A percentile compares a stretch with the other conserved stretches of the same genome.
These are phyloP conservation scores for Aphanocladium album DNA, from an alignment of 2,329 filamentous ascomycete genomes.

Conservation along the genomic window DNA sequence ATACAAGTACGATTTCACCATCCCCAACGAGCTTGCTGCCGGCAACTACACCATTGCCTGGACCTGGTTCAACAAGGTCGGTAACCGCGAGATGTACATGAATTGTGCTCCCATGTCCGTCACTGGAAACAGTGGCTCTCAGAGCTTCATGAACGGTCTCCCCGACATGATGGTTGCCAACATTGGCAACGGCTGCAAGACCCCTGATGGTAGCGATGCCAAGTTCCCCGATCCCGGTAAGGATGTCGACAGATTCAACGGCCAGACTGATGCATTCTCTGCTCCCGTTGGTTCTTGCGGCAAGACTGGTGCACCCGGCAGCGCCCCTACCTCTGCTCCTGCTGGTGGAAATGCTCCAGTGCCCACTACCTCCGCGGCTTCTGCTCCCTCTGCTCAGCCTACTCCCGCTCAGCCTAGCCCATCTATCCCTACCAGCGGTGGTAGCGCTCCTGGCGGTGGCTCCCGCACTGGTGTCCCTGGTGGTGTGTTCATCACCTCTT, in stretches of 20 bases:
- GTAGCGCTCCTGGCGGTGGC: conserved; percentile 11
- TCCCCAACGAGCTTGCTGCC: conserved; percentile 65
- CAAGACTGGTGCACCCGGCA: conserved; percentile 21
- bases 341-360: conserved; percentile 14
- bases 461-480: conserved; percentile 6
- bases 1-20: conserved; percentile 60
- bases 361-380: conserved; percentile 14
- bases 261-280: conserved; percentile 31
- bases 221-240: conserved; percentile 61
- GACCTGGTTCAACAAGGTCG: conserved; percentile 92
- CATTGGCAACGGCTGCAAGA: conserved; percentile 54
- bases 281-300: conserved; percentile 19
- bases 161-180: conserved; percentile 70
- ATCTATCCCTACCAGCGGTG: conserved; percentile 8
- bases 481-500: conserved; percentile 7
- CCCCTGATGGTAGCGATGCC: conserved; percentile 51
- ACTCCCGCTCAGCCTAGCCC: not conserved
- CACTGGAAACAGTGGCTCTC: conserved; percentile 43
- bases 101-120: conserved; percentile 79
- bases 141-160: conserved; percentile 56
- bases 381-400: conserved; percentile 2
- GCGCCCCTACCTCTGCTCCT: conserved; percentile 18
- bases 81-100: conserved; percentile 97
- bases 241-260: conserved; percentile 45
- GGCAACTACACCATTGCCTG: conserved; percentile 81